Evolutionary conservation across 345 rosid genomes (phyloP).

Genomic region (Populus tremula): DNA sequence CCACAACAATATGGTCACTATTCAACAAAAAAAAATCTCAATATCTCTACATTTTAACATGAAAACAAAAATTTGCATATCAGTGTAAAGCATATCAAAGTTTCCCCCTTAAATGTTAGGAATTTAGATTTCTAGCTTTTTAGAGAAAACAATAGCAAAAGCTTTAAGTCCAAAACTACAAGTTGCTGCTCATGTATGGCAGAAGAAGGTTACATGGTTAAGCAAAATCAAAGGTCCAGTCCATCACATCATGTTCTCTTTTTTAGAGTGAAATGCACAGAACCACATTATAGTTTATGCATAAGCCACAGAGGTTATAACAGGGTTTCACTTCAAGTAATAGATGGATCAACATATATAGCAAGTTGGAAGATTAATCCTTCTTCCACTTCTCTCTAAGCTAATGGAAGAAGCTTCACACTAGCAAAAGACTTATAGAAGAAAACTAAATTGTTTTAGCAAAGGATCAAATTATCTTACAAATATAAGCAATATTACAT

Average conservation of each 20-base stretch:
- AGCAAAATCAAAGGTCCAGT: constrained; percentile 26
- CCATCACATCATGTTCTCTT: constrained; percentile 25
- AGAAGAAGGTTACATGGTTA: constrained; percentile 22
- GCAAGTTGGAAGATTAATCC: neutral
- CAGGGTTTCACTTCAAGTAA: constrained; percentile 3
- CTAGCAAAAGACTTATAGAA: constrained; percentile 13
- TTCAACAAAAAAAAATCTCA: too few species aligned
- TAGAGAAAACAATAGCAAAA: neutral
- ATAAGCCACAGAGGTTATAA: neutral
- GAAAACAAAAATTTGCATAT: neutral
- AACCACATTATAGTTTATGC: neutral
- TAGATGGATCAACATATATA: neutral
- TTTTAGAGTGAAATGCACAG: constrained; percentile 4
- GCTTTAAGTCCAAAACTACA: neutral
- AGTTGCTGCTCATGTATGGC: neutral
- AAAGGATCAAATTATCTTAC: constrained; percentile 3
- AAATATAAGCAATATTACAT: neutral
- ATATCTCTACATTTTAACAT: neutral
- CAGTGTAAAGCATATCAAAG: neutral
- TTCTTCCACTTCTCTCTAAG: constrained; percentile 21
- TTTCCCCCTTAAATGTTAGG: neutral
- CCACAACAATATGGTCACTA: too few species aligned
- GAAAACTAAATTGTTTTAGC: neutral
- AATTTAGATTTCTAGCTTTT: neutral
- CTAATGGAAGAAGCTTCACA: constrained; percentile 9